Percentiles rank a stretch among this genome's conserved stretches.
Conservation (phyloP, 345 rosid genomes). For the Gossypium raimondii region DNA sequence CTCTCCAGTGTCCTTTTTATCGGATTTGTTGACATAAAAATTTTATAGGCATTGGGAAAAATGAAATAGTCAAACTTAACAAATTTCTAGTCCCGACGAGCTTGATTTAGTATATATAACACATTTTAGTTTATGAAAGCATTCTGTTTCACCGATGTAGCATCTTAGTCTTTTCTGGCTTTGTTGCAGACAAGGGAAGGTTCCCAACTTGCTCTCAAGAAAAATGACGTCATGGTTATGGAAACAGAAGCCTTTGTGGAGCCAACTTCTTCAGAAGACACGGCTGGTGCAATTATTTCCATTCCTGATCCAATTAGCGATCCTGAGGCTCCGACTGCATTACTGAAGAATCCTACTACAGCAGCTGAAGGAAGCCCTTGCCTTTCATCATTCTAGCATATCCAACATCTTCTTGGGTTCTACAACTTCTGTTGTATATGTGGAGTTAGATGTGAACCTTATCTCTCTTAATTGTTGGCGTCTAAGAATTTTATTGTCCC, state of each 20-base stretch:
- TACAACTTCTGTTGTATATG: conserved; percentile 29
- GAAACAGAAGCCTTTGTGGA: conserved; percentile 17
- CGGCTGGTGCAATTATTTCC: conserved; percentile 17
- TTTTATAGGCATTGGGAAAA: neutral
- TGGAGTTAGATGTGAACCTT: conserved; percentile 41
- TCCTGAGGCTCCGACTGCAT: conserved; percentile 30
- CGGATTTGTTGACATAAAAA: neutral
- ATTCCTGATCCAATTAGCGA: conserved; percentile 41
- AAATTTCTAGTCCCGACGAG: neutral
- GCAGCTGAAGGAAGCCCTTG: conserved; percentile 35
- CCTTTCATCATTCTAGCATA: conserved; percentile 29
- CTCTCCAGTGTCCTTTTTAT: neutral
- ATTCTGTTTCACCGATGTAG: neutral
- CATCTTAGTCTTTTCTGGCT: neutral
- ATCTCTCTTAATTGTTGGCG: neutral
- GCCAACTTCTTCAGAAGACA: conserved; percentile 26
- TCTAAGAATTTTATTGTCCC: neutral
- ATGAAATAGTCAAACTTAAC: neutral
- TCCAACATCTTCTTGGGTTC: conserved; percentile 31
- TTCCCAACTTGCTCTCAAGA: conserved; percentile 28
- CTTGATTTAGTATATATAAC: neutral
- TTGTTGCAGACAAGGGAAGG: conserved; percentile 29
- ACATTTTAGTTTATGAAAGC: neutral
- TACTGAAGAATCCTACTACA: conserved; percentile 38
- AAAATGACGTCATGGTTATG: conserved; percentile 4